These are phyloP conservation scores for Sindora glabra DNA, from an alignment of 306 rosid species.

Conservation along the genomic window DNA sequence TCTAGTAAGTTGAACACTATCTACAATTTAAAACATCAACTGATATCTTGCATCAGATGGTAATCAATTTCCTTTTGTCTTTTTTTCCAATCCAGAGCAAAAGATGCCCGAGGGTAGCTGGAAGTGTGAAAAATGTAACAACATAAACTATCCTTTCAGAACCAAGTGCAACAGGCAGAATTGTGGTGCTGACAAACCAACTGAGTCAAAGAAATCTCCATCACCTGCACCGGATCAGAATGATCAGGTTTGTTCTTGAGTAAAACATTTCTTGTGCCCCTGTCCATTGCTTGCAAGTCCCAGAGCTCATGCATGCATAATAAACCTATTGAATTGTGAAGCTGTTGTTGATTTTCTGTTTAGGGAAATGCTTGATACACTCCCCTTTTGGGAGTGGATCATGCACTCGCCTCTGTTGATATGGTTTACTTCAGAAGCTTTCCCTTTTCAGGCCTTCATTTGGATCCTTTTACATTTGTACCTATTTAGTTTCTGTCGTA, in stretches of 20 bases:
- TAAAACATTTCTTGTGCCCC: constrained; percentile 23
- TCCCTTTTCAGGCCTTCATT: constrained; percentile 11
- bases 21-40: constrained; percentile 4
- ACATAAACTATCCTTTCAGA: constrained; percentile 54
- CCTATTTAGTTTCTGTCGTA: constrained; percentile 17
- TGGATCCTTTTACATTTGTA: constrained; percentile 6
- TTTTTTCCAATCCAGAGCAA: constrained; percentile 58
- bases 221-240: constrained; percentile 68
- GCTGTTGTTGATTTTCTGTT: neutral
- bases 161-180: constrained; percentile 46
- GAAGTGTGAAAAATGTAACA: constrained; percentile 36
- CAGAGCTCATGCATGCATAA: constrained; percentile 25
- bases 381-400: too few relatives aligned
- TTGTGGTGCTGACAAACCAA: constrained; percentile 42
- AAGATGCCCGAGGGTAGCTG: constrained; percentile 71
- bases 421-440: constrained; percentile 4
- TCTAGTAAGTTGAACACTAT: constrained; percentile 59
- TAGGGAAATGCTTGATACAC: too few relatives aligned
- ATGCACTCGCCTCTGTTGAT: too few relatives aligned
- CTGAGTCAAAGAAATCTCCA: constrained; percentile 59
- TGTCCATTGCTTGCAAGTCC: constrained; percentile 19
- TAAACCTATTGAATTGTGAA: constrained; percentile 21
- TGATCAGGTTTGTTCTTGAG: constrained; percentile 83
- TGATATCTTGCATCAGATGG: constrained; percentile 4
- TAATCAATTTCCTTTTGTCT: constrained; percentile 10